Evolutionary conservation across 2,329 filamentous ascomycete species (phyloP).

Genomic region (Aspergillus sp.): DNA sequence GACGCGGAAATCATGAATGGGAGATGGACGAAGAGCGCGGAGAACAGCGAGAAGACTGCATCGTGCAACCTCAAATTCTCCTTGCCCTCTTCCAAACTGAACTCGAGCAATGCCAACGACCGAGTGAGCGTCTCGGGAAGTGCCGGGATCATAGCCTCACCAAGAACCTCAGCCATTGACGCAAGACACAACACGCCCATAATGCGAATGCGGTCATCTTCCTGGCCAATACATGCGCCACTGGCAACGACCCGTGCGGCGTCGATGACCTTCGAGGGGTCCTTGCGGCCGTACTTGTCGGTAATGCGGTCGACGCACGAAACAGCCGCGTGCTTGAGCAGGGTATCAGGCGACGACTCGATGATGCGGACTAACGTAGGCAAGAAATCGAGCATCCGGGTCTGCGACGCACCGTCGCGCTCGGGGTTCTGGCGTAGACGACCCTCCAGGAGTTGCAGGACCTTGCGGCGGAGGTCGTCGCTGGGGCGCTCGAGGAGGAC

Average conservation of each 20-base stretch:
- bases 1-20: constrained; percentile 80
- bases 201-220: constrained; percentile 65
- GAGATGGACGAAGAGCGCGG: constrained; percentile 70
- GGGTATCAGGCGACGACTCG: constrained; percentile 61
- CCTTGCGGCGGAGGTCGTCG: constrained; percentile 68
- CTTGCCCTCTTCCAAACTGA: constrained; percentile 50
- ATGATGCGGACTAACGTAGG: constrained; percentile 72
- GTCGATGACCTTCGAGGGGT: constrained; percentile 65
- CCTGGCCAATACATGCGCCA: constrained; percentile 65
- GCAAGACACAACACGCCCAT: constrained; percentile 85
- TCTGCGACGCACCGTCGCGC: constrained; percentile 60
- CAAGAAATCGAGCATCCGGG: constrained; percentile 69
- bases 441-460: constrained; percentile 70
- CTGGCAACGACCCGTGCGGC: constrained; percentile 73
- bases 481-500: constrained; percentile 70
- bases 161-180: constrained; percentile 80
- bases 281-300: constrained; percentile 92
- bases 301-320: constrained; percentile 87
- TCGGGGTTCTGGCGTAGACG: constrained; percentile 69
- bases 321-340: constrained; percentile 78
- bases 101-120: constrained; percentile 62
- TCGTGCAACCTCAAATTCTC: constrained; percentile 65
- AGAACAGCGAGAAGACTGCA: constrained; percentile 72
- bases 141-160: constrained; percentile 77
- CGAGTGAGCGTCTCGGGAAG: constrained; percentile 69